Percentiles rank a stretch among this genome's conserved stretches.
Conservation (phyloP, 306 rosid species). For the Senna siamea region DNA sequence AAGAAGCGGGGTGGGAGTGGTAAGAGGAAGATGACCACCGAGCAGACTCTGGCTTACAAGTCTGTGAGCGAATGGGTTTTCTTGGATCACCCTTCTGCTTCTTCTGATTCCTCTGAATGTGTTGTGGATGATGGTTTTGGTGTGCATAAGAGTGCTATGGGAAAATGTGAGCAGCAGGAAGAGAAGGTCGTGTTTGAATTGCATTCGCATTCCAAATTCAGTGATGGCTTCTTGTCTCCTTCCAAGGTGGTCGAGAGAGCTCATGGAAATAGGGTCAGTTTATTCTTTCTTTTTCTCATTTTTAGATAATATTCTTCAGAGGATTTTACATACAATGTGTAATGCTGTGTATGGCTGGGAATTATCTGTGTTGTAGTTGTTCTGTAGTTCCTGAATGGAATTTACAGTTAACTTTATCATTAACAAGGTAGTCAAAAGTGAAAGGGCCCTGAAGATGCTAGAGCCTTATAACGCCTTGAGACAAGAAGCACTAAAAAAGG, state of each 20-base stretch:
- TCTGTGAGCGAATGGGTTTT: constrained; percentile 82
- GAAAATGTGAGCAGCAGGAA: constrained; percentile 50
- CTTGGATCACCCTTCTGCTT: constrained; percentile 57
- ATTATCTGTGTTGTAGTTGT: not conserved
- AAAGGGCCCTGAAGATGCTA: too few relatives aligned
- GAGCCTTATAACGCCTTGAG: too few relatives aligned
- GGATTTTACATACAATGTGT: not conserved
- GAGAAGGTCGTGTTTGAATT: constrained; percentile 69
- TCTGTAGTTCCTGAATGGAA: not conserved
- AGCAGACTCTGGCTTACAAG: constrained; percentile 74
- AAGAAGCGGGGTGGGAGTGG: constrained; percentile 83
- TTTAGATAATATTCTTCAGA: not conserved
- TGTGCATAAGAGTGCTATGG: constrained; percentile 54
- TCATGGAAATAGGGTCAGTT: constrained; percentile 81
- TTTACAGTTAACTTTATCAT: not conserved
- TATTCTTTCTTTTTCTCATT: constrained; percentile 20
- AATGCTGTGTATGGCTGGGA: not conserved
- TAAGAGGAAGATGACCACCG: constrained; percentile 90
- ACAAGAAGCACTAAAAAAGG: too few relatives aligned
- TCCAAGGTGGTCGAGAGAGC: constrained; percentile 87
- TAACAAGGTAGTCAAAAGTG: too few relatives aligned
- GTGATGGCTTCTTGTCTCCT: constrained; percentile 97
- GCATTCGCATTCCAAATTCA: constrained; percentile 90
- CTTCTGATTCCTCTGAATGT: constrained; percentile 50
- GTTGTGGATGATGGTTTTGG: constrained; percentile 77